Base-by-base conservation (phyloP, 2,329 filamentous ascomycete genomes). In the Hypoxylon sp. region DNA sequence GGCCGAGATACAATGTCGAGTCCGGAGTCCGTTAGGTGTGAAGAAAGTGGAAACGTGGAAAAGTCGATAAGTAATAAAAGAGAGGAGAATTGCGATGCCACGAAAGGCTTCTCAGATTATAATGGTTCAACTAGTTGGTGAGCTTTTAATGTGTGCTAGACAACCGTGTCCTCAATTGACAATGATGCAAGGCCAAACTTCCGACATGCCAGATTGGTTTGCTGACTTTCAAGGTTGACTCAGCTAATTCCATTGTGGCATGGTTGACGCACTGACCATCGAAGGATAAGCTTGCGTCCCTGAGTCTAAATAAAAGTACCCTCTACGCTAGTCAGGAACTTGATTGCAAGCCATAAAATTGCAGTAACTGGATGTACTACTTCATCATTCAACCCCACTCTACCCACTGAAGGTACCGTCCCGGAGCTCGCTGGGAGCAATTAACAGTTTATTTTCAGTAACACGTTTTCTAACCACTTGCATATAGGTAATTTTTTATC, bases 111-210 rank as follows among this genome's bases (percentile, higher is more conserved):
- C 49, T 17, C 11, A 14, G 45, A 60, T 60, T 61, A 67, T 59
- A 56, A 58, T n/a, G n/a, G n/a, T 61, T 65, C 32, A 23, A 51
- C 17, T 38, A 14, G 38, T 23, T 56, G 41, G 46, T 56, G 41
- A 59, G 53, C 55, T 64, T 70, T 63, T 71, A 69, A 66, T 68
- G 62, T 68, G 67, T 74, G 71, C 70, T 63, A 72, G 73, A 76
- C 69, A 76, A 78, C 76, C 76, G 76, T 78, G 76, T 78, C 76
- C 76, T 78, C 75, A 77, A 78, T 75, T 75, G 70, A 70, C 62
- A 67, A 67, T 70, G 71, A 72, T 72, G 70, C 68, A 72, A 68
- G 66, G 52, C 38, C 52, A 64, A 69, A 64, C 30, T 61, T 69
- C 70, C 70, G 68, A 71, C 61, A 69, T 69, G 68, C 70, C 68